phyloP scores from a whole-genome alignment of 2,329 filamentous ascomycete genomes.

The Trichoderma koningiopsis region DNA sequence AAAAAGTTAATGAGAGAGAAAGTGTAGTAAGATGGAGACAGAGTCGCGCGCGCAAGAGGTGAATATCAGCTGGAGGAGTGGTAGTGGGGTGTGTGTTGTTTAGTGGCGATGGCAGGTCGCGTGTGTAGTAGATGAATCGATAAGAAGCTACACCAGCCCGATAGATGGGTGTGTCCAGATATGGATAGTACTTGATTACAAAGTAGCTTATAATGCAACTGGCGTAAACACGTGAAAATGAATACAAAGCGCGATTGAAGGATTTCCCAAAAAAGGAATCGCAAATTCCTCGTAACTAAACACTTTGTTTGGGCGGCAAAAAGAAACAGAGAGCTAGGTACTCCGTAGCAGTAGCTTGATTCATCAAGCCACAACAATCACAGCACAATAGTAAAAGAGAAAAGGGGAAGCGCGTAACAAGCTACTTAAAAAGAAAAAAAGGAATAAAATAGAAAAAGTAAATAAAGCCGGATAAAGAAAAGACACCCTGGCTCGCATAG shows the following conservation, averaged over 20 bases:
- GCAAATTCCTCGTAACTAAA: neutral
- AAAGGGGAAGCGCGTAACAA: neutral
- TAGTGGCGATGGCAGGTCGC: neutral
- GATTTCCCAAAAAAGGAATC: neutral
- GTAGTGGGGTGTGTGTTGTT: neutral
- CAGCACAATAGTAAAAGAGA: neutral
- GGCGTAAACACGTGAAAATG: neutral
- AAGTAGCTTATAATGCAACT: neutral
- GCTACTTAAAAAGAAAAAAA: neutral
- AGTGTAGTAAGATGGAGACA: constrained; percentile 28
- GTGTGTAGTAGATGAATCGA: neutral
- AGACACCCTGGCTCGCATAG: neutral
- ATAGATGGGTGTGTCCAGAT: neutral
- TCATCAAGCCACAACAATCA: neutral
- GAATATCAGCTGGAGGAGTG: neutral
- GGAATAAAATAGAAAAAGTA: neutral
- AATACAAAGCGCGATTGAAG: neutral
- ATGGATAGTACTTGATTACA: neutral
- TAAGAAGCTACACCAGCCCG: neutral
- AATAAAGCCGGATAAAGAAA: neutral
- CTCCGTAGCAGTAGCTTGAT: neutral
- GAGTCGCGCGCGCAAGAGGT: neutral
- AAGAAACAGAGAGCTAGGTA: neutral
- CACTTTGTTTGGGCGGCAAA: neutral
- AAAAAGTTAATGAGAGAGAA: constrained; percentile 19